Percentiles rank a stretch among this genome's conserved stretches.
phyloP scores from a whole-genome alignment of 129 eudicot species.

The Flaveria sonorensis region DNA sequence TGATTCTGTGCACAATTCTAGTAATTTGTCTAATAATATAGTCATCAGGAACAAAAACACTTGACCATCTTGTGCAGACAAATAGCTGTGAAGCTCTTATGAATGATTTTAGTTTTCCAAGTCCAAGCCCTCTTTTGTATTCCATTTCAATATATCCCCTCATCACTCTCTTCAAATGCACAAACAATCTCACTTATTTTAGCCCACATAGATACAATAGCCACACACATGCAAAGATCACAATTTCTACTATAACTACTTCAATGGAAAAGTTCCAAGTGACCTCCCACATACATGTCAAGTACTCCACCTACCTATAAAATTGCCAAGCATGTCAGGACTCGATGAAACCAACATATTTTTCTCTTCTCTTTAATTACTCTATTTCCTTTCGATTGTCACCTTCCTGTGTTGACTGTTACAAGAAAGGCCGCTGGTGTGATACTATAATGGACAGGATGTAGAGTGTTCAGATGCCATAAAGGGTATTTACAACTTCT shows the following conservation, averaged over 20 bases:
- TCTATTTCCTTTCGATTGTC: conserved; percentile 20
- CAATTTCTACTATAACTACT: conserved; percentile 8
- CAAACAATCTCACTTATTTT: neutral
- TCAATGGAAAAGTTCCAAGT: neutral
- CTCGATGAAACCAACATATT: conserved; percentile 21
- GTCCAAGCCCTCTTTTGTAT: conserved; percentile 29
- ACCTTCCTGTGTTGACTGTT: conserved; percentile 15
- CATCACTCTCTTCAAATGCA: conserved; percentile 46
- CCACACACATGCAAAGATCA: neutral
- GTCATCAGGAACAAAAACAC: neutral
- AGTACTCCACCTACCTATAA: neutral
- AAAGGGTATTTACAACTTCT: neutral
- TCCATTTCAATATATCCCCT: conserved; percentile 4
- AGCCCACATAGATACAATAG: neutral
- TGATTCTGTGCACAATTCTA: too few relatives aligned
- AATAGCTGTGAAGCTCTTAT: conserved; percentile 27
- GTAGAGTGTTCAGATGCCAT: conserved; percentile 6
- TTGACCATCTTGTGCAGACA: neutral
- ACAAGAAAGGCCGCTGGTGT: conserved; percentile 24
- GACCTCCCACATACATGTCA: conserved; percentile 27
- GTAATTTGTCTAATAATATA: too few relatives aligned
- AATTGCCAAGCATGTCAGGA: neutral
- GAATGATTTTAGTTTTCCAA: conserved; percentile 6
- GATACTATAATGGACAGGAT: neutral
- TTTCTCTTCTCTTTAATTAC: neutral